Percentiles rank a stretch among this genome's conserved stretches.
These are phyloP conservation scores for Hericium coralloides DNA, from an alignment of 768 basidiomycete genomes.

Conservation along the genomic window DNA sequence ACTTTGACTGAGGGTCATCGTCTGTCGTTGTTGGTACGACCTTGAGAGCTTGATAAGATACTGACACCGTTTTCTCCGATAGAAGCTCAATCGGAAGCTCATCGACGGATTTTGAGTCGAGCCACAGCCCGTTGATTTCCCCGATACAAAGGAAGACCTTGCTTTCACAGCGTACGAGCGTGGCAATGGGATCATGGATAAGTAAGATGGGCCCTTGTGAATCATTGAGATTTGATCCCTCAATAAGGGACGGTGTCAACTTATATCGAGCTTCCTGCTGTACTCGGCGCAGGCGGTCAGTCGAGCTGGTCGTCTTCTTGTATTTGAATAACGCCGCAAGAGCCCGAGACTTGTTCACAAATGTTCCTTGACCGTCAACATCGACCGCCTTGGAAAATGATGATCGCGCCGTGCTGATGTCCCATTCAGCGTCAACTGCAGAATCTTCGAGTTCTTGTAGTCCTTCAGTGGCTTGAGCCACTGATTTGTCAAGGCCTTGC, in stretches of 20 bases:
- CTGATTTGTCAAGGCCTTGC: too few species aligned
- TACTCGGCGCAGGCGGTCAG: background rate
- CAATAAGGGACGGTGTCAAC: too few species aligned
- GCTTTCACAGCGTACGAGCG: background rate
- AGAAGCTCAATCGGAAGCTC: background rate
- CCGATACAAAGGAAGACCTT: background rate
- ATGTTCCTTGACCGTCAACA: background rate
- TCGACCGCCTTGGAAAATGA: background rate
- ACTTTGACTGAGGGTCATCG: background rate
- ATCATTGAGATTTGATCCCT: too few species aligned
- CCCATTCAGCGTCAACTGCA: background rate
- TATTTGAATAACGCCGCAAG: background rate
- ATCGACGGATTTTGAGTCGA: background rate
- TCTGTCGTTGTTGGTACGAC: background rate
- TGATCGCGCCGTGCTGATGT: too few species aligned
- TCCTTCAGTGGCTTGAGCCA: too few species aligned
- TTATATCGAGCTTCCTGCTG: background rate
- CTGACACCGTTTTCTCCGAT: background rate
- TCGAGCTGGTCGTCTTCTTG: background rate
- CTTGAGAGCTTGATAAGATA: background rate
- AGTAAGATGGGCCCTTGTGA: too few species aligned
- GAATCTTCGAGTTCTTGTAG: background rate
- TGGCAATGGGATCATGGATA: background rate
- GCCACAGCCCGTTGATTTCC: background rate
- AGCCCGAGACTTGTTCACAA: background rate